A percentile compares a stretch with the other conserved stretches of the same genome.
Conservation (phyloP, 1,284 basidiomycete species). For the Takashimella koratensis region DNA sequence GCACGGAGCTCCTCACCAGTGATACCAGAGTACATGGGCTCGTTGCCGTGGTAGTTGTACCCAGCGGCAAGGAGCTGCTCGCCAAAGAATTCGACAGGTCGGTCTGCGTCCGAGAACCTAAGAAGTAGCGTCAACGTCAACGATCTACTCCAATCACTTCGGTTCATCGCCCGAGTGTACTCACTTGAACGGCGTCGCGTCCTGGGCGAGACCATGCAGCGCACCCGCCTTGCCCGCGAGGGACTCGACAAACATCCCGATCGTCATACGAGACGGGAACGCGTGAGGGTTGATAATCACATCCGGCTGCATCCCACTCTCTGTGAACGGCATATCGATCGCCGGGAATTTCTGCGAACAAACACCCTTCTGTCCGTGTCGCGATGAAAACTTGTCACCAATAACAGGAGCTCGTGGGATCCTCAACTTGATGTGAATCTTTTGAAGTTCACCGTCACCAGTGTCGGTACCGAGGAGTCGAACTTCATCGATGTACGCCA, state of each 20-base stretch:
- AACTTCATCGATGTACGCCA: slow-evolving; percentile 86
- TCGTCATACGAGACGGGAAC: slow-evolving; percentile 99
- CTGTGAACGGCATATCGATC: slow-evolving; percentile 97
- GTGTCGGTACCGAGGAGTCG: slow-evolving; percentile 85
- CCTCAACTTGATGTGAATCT: slow-evolving; percentile 88
- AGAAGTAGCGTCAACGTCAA: not conserved
- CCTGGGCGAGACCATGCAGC: slow-evolving; percentile 96
- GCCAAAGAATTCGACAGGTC: slow-evolving; percentile 95
- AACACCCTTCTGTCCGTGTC: slow-evolving; percentile 99
- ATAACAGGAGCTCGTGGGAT: slow-evolving; percentile 95
- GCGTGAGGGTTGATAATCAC: slow-evolving; percentile 99
- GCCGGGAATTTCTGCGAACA: slow-evolving; percentile 99
- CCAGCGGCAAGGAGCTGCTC: slow-evolving; percentile 89
- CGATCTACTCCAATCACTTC: no score
- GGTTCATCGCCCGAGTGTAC: slow-evolving; percentile 33
- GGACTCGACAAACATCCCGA: slow-evolving; percentile 99
- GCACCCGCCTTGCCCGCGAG: slow-evolving; percentile 98
- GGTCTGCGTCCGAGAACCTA: slow-evolving; percentile 93
- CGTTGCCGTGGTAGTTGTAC: slow-evolving; percentile 99
- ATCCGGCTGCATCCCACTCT: slow-evolving; percentile 98
- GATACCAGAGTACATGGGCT: slow-evolving; percentile 99
- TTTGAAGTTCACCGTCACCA: slow-evolving; percentile 83
- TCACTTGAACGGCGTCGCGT: slow-evolving; percentile 95
- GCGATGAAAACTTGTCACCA: slow-evolving; percentile 98
- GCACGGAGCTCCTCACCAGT: slow-evolving; percentile 97